Conservation (phyloP, 129 eudicot genomes). For the Ambrosia artemisiifolia region DNA sequence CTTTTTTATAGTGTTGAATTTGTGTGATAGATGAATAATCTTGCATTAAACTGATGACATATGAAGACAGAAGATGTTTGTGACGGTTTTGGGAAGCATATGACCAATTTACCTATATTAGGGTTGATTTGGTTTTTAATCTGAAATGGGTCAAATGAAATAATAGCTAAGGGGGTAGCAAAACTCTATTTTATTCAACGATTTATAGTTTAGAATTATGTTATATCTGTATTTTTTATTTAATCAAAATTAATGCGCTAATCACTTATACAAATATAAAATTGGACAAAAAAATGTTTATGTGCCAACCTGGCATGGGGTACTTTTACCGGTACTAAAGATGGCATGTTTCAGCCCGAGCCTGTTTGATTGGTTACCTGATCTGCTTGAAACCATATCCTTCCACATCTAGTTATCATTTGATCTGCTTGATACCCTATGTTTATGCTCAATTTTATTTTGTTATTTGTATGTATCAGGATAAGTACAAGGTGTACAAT, state of each 20-base stretch:
- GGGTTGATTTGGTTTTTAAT: neutral
- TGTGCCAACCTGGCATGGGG: neutral
- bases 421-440: neutral
- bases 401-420: neutral
- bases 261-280: neutral
- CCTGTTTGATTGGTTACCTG: neutral
- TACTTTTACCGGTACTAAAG: neutral
- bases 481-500: constrained; percentile 91
- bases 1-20: neutral
- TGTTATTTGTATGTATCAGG: constrained; percentile 46
- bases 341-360: neutral
- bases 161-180: neutral
- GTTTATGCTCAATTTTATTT: neutral
- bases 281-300: neutral
- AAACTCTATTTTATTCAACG: neutral
- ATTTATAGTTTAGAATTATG: neutral
- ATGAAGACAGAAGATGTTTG: constrained; percentile 11
- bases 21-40: neutral
- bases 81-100: neutral
- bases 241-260: too few species aligned
- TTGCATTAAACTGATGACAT: neutral
- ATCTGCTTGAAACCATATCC: neutral
- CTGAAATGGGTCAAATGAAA: neutral
- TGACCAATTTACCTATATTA: neutral
- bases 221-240: neutral